phyloP scores from a whole-genome alignment of 495 filamentous ascomycete species.

The Penicillium crystallinum region DNA sequence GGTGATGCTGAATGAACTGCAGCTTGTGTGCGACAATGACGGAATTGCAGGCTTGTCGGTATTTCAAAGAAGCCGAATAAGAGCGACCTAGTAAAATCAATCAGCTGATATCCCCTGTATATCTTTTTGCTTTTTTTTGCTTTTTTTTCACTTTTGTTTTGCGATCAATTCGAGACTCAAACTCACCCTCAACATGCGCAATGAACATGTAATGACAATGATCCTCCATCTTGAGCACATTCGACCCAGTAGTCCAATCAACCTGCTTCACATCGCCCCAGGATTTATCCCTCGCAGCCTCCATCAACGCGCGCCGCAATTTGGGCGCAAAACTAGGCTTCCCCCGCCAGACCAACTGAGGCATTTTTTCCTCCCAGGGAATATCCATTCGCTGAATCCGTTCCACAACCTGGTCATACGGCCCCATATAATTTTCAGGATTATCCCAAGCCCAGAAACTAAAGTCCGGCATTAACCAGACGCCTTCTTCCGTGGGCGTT shows the following conservation, averaged over 20 bases:
- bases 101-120: no score
- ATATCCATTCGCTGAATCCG: slow-evolving; percentile 29
- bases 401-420: slow-evolving; percentile 54
- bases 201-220: slow-evolving; percentile 56
- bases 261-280: slow-evolving; percentile 55
- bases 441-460: slow-evolving; percentile 69
- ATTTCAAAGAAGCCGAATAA: slow-evolving; percentile 54
- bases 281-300: slow-evolving; percentile 40
- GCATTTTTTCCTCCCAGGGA: slow-evolving; percentile 46
- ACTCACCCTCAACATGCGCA: slow-evolving; percentile 52
- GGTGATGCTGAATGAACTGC: slow-evolving; percentile 44
- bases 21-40: slow-evolving; percentile 51
- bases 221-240: slow-evolving; percentile 46
- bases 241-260: slow-evolving; percentile 38
- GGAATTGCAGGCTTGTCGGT: slow-evolving; percentile 55
- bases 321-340: slow-evolving; percentile 42
- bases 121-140: no score
- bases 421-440: slow-evolving; percentile 52
- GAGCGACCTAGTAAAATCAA: slow-evolving; percentile 29
- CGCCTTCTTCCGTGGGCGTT: slow-evolving; percentile 33
- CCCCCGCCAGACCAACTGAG: slow-evolving; percentile 66
- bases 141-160: no score
- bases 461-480: slow-evolving; percentile 76
- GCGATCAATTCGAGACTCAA: no score
- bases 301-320: slow-evolving; percentile 45